These are phyloP conservation scores for Fimicolochytrium jonesii DNA, from an alignment of 192 early-diverging fungal species.

Conservation along the genomic window DNA sequence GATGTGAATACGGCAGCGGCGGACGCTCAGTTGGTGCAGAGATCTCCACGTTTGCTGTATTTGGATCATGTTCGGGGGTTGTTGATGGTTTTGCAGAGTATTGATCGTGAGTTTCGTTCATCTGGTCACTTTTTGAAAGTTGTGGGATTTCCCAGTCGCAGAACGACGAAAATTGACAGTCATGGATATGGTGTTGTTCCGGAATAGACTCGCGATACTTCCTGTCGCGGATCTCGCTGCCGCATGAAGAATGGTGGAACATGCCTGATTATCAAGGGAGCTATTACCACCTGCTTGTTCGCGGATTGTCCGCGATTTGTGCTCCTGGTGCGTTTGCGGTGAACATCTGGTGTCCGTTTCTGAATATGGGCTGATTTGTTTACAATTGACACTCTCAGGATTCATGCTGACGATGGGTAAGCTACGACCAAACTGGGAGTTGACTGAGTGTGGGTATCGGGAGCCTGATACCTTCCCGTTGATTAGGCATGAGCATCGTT, in stretches of 20 bases:
- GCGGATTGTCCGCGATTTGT: conserved; percentile 34
- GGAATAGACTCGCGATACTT: conserved; percentile 20
- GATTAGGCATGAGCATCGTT: conserved; percentile 32
- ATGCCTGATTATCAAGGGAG: conserved; percentile 34
- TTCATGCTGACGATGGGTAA: conserved; percentile 45
- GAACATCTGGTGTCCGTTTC: too few relatives aligned
- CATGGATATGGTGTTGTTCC: neutral
- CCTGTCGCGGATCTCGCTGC: conserved; percentile 20
- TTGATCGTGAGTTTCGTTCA: conserved; percentile 25
- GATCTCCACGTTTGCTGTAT: conserved; percentile 11
- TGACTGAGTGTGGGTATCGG: too few relatives aligned
- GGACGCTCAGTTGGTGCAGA: too few relatives aligned
- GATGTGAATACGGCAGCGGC: too few relatives aligned
- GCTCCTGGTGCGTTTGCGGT: conserved; percentile 26
- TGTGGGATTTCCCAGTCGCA: neutral
- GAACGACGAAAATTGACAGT: neutral
- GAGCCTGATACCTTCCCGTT: too few relatives aligned
- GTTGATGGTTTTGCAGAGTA: conserved; percentile 28
- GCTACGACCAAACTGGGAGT: too few relatives aligned
- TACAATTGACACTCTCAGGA: neutral
- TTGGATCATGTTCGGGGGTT: conserved; percentile 26
- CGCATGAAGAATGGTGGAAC: conserved; percentile 40
- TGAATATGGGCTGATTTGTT: neutral
- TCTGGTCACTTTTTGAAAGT: conserved; percentile 1
- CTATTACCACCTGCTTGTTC: conserved; percentile 25